phyloP scores from a whole-genome alignment of 129 eudicot species.

The Artemisia annua region DNA sequence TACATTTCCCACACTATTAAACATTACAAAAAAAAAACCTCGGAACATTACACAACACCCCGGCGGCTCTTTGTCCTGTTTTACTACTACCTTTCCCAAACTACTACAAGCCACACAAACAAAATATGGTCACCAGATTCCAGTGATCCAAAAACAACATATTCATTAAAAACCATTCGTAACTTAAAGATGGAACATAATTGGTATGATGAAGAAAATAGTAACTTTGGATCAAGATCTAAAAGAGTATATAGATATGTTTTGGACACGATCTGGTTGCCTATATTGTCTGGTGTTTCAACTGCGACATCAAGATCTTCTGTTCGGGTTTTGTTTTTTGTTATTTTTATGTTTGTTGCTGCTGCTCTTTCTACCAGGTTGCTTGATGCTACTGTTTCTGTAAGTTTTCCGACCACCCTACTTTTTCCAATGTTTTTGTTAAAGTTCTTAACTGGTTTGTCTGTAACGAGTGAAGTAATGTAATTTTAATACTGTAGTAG shows the following conservation, averaged over 20 bases:
- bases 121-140: not conserved
- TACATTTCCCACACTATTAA: too few species aligned
- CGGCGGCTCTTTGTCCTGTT: constrained; percentile 3
- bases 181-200: constrained; percentile 30
- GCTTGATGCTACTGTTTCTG: constrained; percentile 32
- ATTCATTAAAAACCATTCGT: too few species aligned
- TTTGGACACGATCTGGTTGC: constrained; percentile 38
- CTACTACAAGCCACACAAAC: too few species aligned
- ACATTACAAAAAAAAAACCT: not conserved
- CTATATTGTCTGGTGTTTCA: constrained; percentile 26
- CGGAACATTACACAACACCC: not conserved
- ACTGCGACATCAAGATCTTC: constrained; percentile 38
- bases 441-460: not conserved
- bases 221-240: constrained; percentile 31
- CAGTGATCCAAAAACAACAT: not conserved
- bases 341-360: constrained; percentile 32
- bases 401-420: constrained; percentile 31
- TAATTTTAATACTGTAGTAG: too few species aligned
- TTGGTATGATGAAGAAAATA: constrained; percentile 26
- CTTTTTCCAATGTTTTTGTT: too few species aligned
- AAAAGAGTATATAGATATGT: constrained; percentile 21
- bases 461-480: too few species aligned
- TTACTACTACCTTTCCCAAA: not conserved
- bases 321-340: constrained; percentile 34
- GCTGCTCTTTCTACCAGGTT: constrained; percentile 31